Conservation (phyloP, 257 asterid species). For the Striga asiatica region DNA sequence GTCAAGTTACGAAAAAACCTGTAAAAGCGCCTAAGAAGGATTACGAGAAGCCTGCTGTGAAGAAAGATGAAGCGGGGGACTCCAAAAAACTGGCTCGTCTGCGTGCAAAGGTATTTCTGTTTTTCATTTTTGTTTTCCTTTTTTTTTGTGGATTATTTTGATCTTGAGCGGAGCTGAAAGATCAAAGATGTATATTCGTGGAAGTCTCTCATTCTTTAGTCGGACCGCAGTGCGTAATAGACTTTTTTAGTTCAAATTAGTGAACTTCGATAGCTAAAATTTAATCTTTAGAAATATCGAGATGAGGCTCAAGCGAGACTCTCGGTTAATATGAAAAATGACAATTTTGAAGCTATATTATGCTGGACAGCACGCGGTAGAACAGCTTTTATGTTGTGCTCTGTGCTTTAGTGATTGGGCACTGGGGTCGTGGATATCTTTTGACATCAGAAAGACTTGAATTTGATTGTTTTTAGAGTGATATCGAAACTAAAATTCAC, state of each 20-base stretch:
- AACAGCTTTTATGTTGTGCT: neutral
- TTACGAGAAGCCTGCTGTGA: conserved; percentile 16
- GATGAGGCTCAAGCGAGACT: neutral
- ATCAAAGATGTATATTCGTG: no score
- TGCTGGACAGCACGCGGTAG: neutral
- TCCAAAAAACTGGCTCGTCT: conserved; percentile 46
- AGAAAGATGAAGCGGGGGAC: conserved; percentile 29
- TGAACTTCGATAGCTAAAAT: neutral
- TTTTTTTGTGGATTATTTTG: neutral
- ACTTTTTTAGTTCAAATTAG: neutral
- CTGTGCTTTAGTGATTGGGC: conserved; percentile 2
- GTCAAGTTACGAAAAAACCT: conserved; percentile 26
- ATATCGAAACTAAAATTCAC: neutral
- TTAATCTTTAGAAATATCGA: neutral
- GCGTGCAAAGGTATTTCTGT: conserved; percentile 50
- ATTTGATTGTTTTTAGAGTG: neutral
- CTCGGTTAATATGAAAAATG: neutral
- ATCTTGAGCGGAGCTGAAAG: neutral
- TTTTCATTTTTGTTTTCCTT: neutral
- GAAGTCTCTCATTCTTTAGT: no score
- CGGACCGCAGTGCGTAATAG: no score
- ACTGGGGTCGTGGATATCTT: neutral
- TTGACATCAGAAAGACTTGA: neutral
- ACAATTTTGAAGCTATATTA: neutral
- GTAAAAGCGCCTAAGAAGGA: conserved; percentile 22